Percentiles rank a stretch among this genome's conserved stretches.
Evolutionary conservation across 129 eudicot species (phyloP).

Genomic region (Flaveria ramosissima): DNA sequence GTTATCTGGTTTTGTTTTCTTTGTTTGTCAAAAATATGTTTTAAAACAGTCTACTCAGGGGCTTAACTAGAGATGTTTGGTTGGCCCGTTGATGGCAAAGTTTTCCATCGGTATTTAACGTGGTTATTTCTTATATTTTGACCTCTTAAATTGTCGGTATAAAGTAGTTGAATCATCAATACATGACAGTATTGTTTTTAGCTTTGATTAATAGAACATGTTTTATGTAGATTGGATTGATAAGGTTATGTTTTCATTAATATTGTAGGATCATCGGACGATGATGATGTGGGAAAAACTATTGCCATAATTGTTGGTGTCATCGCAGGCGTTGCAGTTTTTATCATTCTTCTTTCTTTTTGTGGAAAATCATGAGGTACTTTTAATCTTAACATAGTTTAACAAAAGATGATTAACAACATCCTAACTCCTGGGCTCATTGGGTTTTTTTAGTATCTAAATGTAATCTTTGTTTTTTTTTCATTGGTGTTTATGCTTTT

Average conservation of each 20-base stretch:
- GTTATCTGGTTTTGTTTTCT: neutral
- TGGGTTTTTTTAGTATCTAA: no score
- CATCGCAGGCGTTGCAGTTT: conserved; percentile 57
- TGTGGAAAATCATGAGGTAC: conserved; percentile 54
- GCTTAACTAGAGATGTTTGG: neutral
- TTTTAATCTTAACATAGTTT: neutral
- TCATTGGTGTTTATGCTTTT: no score
- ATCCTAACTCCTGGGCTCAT: no score
- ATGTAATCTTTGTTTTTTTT: no score
- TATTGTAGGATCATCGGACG: conserved; percentile 52
- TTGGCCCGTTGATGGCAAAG: neutral
- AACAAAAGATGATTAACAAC: neutral
- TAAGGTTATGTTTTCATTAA: neutral
- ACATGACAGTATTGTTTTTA: neutral
- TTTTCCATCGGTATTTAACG: neutral
- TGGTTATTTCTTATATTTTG: neutral
- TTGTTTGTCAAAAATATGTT: neutral
- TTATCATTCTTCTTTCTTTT: conserved; percentile 67
- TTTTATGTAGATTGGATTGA: neutral
- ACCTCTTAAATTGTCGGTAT: neutral
- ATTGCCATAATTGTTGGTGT: conserved; percentile 81
- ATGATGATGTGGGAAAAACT: conserved; percentile 73
- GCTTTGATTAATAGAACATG: neutral
- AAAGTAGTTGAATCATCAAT: neutral
- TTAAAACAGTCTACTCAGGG: neutral